phyloP scores from a whole-genome alignment of 2,329 filamentous ascomycete genomes.

The Thyridium curvatum region DNA sequence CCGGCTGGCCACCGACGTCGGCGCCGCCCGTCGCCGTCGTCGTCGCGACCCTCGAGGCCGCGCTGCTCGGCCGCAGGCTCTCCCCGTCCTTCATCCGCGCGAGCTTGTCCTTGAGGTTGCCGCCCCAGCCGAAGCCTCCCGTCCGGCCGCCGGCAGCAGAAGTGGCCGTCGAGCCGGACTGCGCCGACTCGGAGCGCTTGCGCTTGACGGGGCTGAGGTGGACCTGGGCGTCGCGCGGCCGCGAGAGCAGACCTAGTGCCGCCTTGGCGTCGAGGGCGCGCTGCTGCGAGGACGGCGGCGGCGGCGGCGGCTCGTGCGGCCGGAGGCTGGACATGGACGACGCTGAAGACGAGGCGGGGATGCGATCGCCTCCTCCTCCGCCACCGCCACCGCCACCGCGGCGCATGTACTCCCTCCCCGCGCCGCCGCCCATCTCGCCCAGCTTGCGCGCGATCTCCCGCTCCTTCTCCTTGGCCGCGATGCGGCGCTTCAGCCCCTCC shows the following conservation, averaged over 20 bases:
- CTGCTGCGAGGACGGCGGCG: slow-evolving; percentile 11
- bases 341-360: background rate
- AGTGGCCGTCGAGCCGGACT: slow-evolving; percentile 23
- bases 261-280: slow-evolving; percentile 32
- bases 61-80: slow-evolving; percentile 24
- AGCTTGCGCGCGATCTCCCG: slow-evolving; percentile 65
- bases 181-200: slow-evolving; percentile 48
- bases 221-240: slow-evolving; percentile 35
- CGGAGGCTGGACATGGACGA: background rate
- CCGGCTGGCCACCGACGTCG: slow-evolving; percentile 33
- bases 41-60: slow-evolving; percentile 1
- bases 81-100: slow-evolving; percentile 57
- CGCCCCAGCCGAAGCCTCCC: slow-evolving; percentile 49
- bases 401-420: slow-evolving; percentile 67
- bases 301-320: background rate
- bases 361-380: background rate
- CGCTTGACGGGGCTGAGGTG: slow-evolving; percentile 55
- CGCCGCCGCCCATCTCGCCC: slow-evolving; percentile 55
- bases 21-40: slow-evolving; percentile 3
- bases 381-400: slow-evolving; percentile 13
- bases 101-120: slow-evolving; percentile 47
- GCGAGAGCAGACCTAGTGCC: slow-evolving; percentile 33
- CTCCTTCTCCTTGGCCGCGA: slow-evolving; percentile 66
- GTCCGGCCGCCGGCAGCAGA: slow-evolving; percentile 8
- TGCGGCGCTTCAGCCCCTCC: slow-evolving; percentile 58